These are phyloP conservation scores for Saccharomycopsis guyanensis DNA, from an alignment of 805 yeast genomes.

Conservation along the genomic window DNA sequence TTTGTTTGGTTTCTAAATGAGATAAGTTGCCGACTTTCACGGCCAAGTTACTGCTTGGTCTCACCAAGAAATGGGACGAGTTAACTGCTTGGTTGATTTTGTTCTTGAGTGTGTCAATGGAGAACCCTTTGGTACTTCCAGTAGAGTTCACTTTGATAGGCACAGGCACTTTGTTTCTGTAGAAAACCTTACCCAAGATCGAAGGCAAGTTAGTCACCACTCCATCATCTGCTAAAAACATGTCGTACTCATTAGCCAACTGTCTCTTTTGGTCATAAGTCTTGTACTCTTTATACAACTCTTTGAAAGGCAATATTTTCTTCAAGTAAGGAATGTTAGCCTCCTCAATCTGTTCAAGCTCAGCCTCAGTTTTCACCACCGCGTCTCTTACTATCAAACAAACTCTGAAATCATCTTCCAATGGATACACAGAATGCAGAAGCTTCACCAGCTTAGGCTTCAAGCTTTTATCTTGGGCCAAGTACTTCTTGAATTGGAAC, in stretches of 20 bases:
- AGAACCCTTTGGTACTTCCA: constrained; percentile 30
- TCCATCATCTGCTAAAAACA: constrained; percentile 81
- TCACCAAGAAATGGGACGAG: constrained; percentile 56
- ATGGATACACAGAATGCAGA: constrained; percentile 31
- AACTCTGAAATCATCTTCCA: constrained; percentile 40
- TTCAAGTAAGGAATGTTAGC: constrained; percentile 37
- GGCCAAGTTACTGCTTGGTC: constrained; percentile 63
- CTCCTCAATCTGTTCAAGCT: constrained; percentile 40
- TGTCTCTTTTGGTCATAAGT: constrained; percentile 84
- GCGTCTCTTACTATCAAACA: constrained; percentile 68
- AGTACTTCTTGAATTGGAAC: constrained; percentile 19
- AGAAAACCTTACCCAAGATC: constrained; percentile 80
- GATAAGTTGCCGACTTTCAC: constrained; percentile 55
- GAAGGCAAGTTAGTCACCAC: constrained; percentile 75
- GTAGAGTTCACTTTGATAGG: constrained; percentile 44
- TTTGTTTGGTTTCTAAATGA: background rate
- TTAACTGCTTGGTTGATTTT: constrained; percentile 51
- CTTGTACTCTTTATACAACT: constrained; percentile 78
- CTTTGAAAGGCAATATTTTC: constrained; percentile 46
- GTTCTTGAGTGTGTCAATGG: constrained; percentile 44
- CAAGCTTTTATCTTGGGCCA: constrained; percentile 24
- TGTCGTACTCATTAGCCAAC: constrained; percentile 56
- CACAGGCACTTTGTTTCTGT: constrained; percentile 58
- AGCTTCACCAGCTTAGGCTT: constrained; percentile 32
- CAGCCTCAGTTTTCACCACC: constrained; percentile 34